Conservation (phyloP, 1,284 basidiomycete species). For the Entoloma clypeatum region DNA sequence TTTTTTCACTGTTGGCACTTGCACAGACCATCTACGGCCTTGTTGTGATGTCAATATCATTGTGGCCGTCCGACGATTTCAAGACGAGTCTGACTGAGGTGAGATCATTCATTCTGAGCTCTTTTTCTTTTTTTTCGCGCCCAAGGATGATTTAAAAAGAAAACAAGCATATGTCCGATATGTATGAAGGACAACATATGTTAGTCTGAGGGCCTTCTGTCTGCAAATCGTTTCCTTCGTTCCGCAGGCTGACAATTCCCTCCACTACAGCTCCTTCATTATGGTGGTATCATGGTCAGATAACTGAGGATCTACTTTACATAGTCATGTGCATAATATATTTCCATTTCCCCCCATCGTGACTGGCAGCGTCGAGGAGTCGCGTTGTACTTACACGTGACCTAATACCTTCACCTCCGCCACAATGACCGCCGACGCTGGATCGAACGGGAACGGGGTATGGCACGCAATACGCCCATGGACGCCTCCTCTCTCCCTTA, state of each 20-base stretch:
- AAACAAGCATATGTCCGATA: slow-evolving; percentile 41
- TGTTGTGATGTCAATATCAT: neutral
- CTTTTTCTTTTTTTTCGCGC: slow-evolving; percentile 6
- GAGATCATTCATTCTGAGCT: slow-evolving; percentile 9
- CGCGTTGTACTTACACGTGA: slow-evolving; percentile 3
- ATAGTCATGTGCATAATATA: too few species aligned
- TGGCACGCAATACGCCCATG: slow-evolving; percentile 78
- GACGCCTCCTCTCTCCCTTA: slow-evolving; percentile 61
- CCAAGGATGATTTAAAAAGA: slow-evolving; percentile 31
- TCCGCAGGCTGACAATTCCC: too few species aligned
- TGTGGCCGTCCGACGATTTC: neutral
- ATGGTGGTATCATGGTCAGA: too few species aligned
- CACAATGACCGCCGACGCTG: slow-evolving; percentile 17
- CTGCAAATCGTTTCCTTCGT: too few species aligned
- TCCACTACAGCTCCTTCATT: too few species aligned
- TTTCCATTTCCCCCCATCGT: too few species aligned
- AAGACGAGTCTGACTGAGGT: slow-evolving; percentile 14
- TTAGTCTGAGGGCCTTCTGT: slow-evolving; percentile 31
- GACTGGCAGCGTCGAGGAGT: too few species aligned
- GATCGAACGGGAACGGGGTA: slow-evolving; percentile 22
- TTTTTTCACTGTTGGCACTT: too few species aligned
- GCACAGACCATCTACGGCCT: neutral
- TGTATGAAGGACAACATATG: slow-evolving; percentile 32
- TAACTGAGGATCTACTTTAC: too few species aligned
- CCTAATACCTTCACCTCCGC: slow-evolving; percentile 3